Evolutionary conservation across 192 early-diverging fungal genomes (phyloP).

Genomic region (Allomyces arbusculus): DNA sequence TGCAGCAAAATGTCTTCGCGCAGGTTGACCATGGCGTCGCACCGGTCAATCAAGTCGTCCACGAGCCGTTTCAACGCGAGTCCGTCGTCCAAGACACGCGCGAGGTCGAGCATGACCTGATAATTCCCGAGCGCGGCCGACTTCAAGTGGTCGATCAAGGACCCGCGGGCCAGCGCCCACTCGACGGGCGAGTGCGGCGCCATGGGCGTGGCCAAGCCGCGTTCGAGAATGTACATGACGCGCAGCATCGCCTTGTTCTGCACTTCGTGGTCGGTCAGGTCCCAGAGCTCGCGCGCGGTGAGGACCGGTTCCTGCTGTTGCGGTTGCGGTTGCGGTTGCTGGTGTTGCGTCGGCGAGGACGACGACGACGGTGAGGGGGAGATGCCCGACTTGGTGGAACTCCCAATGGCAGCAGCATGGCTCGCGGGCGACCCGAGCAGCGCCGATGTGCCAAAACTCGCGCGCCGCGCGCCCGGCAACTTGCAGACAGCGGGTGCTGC

Average conservation of each 20-base stretch:
- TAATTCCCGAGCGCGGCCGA: constrained; percentile 35
- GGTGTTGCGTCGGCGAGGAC: too few relatives aligned
- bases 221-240: constrained; percentile 31
- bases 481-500: too few relatives aligned
- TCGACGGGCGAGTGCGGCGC: constrained; percentile 26
- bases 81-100: constrained; percentile 23
- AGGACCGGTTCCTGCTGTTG: too few relatives aligned
- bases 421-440: too few relatives aligned
- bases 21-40: constrained; percentile 33
- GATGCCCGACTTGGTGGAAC: too few relatives aligned
- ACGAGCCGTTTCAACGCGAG: constrained; percentile 20
- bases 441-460: too few relatives aligned
- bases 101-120: constrained; percentile 17
- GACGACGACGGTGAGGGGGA: too few relatives aligned
- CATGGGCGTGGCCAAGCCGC: constrained; percentile 19
- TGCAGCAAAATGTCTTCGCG: constrained; percentile 36
- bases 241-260: constrained; percentile 29
- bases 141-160: constrained; percentile 28
- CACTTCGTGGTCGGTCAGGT: constrained; percentile 7
- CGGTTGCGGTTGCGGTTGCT: too few relatives aligned
- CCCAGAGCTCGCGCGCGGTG: not conserved
- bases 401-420: too few relatives aligned
- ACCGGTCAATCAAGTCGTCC: constrained; percentile 30
- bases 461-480: too few relatives aligned
- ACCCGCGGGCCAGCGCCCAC: constrained; percentile 28